Evolutionary conservation across 78 protist species (phyloP).

Genomic region (Protostelium mycophagum): DNA sequence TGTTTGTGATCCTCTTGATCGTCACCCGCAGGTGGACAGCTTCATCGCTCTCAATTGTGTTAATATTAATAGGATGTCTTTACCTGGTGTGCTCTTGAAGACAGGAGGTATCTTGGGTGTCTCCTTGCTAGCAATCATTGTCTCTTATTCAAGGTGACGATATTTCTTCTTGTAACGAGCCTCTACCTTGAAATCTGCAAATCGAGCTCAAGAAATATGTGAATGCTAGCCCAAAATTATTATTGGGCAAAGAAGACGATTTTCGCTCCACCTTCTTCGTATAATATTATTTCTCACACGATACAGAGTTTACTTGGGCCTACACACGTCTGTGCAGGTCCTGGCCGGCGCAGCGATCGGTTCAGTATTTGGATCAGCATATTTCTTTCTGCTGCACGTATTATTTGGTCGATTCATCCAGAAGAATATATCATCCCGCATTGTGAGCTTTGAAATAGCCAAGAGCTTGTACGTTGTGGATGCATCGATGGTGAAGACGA

Average conservation of each 20-base stretch:
- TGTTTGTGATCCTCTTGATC: slow-evolving; percentile 23
- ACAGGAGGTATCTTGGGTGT: neutral
- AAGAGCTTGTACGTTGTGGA: neutral
- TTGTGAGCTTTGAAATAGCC: neutral
- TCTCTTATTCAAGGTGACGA: slow-evolving; percentile 51
- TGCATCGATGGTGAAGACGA: neutral
- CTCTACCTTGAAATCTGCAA: no score
- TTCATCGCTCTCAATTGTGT: neutral
- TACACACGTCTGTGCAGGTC: neutral
- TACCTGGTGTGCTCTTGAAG: neutral
- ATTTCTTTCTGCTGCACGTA: neutral
- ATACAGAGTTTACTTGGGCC: neutral
- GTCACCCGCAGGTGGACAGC: slow-evolving; percentile 11
- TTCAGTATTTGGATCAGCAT: neutral
- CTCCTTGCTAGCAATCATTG: slow-evolving; percentile 17
- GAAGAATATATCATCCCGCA: neutral
- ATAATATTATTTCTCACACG: neutral
- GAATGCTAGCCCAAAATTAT: no score
- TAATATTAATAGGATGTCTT: neutral
- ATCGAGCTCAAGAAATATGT: no score
- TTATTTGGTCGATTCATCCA: neutral
- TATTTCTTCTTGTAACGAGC: no score
- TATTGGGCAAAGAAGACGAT: no score
- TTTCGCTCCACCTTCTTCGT: neutral
- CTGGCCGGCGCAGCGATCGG: neutral